phyloP scores from a whole-genome alignment of 2,329 filamentous ascomycete species.

The Thielaviopsis populi region DNA sequence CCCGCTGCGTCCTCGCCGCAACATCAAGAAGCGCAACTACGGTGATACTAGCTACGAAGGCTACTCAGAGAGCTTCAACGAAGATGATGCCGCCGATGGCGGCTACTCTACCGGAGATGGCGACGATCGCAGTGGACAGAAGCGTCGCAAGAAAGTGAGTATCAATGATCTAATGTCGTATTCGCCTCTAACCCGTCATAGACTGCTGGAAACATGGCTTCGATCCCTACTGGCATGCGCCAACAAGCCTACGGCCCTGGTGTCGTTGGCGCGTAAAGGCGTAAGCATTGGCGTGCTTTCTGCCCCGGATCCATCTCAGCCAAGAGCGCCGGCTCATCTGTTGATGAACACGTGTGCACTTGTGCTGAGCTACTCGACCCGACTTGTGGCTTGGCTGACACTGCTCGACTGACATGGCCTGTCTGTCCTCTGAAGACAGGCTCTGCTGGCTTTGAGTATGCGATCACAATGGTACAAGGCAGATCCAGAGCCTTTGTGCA shows the following conservation, averaged over 20 bases:
- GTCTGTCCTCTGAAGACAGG: neutral
- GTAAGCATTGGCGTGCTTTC: neutral
- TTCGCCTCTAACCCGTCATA: conserved; percentile 31
- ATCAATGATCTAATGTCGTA: conserved; percentile 19
- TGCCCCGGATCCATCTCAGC: neutral
- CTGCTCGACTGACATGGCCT: conserved; percentile 11
- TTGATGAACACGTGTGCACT: conserved; percentile 10
- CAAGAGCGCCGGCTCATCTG: conserved; percentile 17
- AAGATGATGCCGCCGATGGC: conserved; percentile 47
- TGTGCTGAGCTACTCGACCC: neutral
- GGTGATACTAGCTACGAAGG: conserved; percentile 61
- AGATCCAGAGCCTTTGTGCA: neutral
- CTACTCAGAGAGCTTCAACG: conserved; percentile 55
- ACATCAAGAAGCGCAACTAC: conserved; percentile 60
- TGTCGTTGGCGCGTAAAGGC: conserved; percentile 38
- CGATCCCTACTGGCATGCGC: conserved; percentile 31
- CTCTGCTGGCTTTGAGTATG: neutral
- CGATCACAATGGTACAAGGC: neutral
- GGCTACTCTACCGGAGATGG: conserved; percentile 61
- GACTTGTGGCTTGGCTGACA: conserved; percentile 15
- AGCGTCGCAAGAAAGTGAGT: conserved; percentile 50
- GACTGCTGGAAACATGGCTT: conserved; percentile 32
- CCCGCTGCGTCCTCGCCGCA: conserved; percentile 44
- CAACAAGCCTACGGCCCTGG: conserved; percentile 43
- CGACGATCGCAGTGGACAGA: conserved; percentile 42